Evolutionary conservation across 2,329 filamentous ascomycete genomes (phyloP).

Genomic region (Beauveria sp.): DNA sequence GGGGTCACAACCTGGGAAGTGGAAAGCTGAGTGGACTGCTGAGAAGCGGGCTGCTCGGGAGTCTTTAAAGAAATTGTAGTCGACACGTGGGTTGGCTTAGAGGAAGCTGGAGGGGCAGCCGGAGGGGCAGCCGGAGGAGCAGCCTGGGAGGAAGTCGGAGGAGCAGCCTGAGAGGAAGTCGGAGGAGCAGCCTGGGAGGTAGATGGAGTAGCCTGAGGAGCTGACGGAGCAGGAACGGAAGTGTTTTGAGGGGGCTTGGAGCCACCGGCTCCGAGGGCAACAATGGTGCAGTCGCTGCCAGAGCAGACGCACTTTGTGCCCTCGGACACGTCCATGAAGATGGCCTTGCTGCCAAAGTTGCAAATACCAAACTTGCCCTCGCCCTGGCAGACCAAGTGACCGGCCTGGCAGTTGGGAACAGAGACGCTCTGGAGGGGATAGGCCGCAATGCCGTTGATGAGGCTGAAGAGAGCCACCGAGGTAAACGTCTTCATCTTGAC

Average conservation of each 20-base stretch:
- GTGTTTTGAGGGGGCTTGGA: not conserved
- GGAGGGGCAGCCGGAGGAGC: not conserved
- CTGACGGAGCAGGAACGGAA: not conserved
- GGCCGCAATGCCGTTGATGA: slow-evolving; percentile 3
- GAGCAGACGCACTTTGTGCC: slow-evolving; percentile 12
- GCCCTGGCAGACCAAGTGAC: slow-evolving; percentile 8
- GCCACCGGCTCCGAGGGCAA: not conserved
- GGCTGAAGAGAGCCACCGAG: slow-evolving; percentile 8
- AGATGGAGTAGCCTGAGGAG: not conserved
- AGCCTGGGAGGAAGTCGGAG: not conserved
- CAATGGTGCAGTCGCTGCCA: slow-evolving; percentile 8
- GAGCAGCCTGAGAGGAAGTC: not conserved
- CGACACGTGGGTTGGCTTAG: not conserved
- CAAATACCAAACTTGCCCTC: slow-evolving; percentile 5
- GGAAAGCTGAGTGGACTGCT: too few species aligned
- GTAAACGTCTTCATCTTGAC: slow-evolving; percentile 6
- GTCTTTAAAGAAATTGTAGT: not conserved
- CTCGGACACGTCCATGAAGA: slow-evolving; percentile 7
- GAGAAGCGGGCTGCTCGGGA: not conserved
- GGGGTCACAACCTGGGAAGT: not conserved
- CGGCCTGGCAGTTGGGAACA: not conserved
- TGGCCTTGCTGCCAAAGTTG: slow-evolving; percentile 1
- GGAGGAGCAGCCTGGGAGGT: not conserved
- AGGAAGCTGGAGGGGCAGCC: not conserved
- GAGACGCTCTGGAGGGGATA: not conserved